Conservation (phyloP, 306 rosid genomes). For the Hylodesmum podocarpum region DNA sequence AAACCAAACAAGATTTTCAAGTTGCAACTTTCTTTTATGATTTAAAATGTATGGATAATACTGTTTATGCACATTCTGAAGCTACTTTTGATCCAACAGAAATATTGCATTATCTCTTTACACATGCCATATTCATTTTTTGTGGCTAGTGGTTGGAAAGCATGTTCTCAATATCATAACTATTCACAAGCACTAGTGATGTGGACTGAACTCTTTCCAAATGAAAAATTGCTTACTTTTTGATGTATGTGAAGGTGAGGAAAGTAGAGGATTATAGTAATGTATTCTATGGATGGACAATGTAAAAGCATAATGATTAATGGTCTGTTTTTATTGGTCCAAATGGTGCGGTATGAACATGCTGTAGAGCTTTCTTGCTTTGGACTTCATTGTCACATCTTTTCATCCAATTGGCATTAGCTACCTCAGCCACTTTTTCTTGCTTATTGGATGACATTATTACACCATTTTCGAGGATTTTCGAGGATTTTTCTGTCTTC, state of each 20-base stretch:
- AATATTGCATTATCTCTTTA: background rate
- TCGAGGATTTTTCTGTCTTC: background rate
- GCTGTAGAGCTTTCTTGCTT: constrained; percentile 17
- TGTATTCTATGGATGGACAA: constrained; percentile 11
- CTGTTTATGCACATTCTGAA: constrained; percentile 22
- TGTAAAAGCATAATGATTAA: constrained; percentile 30
- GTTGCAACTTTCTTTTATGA: background rate
- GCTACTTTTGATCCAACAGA: constrained; percentile 18
- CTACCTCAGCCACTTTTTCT: constrained; percentile 24
- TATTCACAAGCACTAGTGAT: constrained; percentile 30
- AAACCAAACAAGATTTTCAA: constrained; percentile 28
- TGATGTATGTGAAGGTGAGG: constrained; percentile 20
- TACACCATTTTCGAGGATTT: background rate
- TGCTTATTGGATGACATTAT: constrained; percentile 26
- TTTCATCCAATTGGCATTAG: background rate
- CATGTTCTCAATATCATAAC: constrained; percentile 22
- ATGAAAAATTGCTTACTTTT: constrained; percentile 30
- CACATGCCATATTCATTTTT: constrained; percentile 21
- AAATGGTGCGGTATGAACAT: constrained; percentile 13
- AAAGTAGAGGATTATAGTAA: background rate
- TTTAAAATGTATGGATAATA: constrained; percentile 5
- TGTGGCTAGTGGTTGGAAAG: constrained; percentile 19
- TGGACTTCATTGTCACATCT: background rate
- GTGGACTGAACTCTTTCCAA: constrained; percentile 21
- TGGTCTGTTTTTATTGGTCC: constrained; percentile 20